Conservation (phyloP, 805 yeast species). For the Saturnispora mendoncae region DNA sequence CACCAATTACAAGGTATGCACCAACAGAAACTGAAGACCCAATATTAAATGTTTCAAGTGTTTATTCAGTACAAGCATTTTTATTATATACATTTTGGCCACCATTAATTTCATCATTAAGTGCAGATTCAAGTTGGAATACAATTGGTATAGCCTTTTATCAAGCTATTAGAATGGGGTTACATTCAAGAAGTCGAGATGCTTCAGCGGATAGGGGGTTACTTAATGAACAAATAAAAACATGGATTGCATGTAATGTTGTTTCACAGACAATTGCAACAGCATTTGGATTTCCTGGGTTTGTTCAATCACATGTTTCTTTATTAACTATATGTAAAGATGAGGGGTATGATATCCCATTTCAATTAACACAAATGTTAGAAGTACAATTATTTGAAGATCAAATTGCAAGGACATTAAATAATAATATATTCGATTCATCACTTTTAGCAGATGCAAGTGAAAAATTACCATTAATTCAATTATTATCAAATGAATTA, state of each 20-base stretch:
- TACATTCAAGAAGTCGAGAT: slow-evolving; percentile 68
- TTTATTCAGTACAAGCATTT: slow-evolving; percentile 90
- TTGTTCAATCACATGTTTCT: slow-evolving; percentile 73
- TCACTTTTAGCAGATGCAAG: slow-evolving; percentile 56
- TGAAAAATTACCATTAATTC: slow-evolving; percentile 67
- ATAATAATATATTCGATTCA: slow-evolving; percentile 58
- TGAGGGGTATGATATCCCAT: slow-evolving; percentile 40
- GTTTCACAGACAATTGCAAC: slow-evolving; percentile 87
- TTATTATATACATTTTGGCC: slow-evolving; percentile 91
- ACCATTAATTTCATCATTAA: slow-evolving; percentile 84
- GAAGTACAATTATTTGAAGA: slow-evolving; percentile 81
- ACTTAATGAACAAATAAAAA: slow-evolving; percentile 69
- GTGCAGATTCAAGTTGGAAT: slow-evolving; percentile 95
- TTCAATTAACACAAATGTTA: slow-evolving; percentile 63
- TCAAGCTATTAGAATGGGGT: slow-evolving; percentile 86
- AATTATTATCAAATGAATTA: slow-evolving; percentile 60
- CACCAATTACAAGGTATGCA: slow-evolving; percentile 79
- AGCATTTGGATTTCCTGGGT: slow-evolving; percentile 91
- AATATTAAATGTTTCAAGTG: slow-evolving; percentile 78
- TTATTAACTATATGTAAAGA: slow-evolving; percentile 46
- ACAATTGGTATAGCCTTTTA: slow-evolving; percentile 88
- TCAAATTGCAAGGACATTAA: slow-evolving; percentile 70
- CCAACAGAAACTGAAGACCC: slow-evolving; percentile 78
- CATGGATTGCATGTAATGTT: slow-evolving; percentile 91
- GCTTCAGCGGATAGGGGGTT: slow-evolving; percentile 37